Evolutionary conservation across 352 stramenopile genomes (phyloP).

Genomic region (Globisporangium megalacanthum): DNA sequence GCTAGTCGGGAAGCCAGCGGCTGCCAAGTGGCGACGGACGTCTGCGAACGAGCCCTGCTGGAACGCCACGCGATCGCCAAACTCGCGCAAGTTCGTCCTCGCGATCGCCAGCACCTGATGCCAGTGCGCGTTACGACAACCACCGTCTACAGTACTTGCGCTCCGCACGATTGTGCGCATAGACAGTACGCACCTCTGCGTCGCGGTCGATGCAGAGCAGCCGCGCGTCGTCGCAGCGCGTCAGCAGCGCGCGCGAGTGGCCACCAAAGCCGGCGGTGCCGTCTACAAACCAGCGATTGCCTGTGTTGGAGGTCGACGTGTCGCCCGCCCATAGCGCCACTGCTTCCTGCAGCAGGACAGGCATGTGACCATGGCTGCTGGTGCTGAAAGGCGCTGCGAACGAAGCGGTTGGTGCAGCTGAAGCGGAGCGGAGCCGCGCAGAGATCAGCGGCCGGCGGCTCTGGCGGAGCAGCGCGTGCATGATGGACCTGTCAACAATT

Average conservation of each 20-base stretch:
- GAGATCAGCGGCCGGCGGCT: no score
- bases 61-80: conserved; percentile 49
- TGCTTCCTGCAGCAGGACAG: conserved; percentile 56
- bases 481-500: no score
- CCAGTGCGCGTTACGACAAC: background rate
- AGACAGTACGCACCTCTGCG: conserved; percentile 34
- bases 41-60: conserved; percentile 56
- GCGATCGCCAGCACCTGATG: conserved; percentile 43
- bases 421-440: no score
- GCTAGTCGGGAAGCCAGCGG: conserved; percentile 32
- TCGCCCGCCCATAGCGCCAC: conserved; percentile 20
- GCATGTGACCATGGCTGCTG: conserved; percentile 49
- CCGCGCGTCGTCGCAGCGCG: conserved; percentile 30
- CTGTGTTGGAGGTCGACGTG: conserved; percentile 1
- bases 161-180: background rate
- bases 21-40: conserved; percentile 29
- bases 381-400: no score
- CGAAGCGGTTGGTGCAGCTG: no score
- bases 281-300: conserved; percentile 58
- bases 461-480: no score
- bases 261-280: conserved; percentile 67
- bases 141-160: background rate
- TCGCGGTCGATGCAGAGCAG: conserved; percentile 82
- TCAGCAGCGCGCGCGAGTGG: conserved; percentile 57
- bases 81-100: conserved; percentile 38